phyloP scores from a whole-genome alignment of 139 green algal species.

The Closterium sp. region DNA sequence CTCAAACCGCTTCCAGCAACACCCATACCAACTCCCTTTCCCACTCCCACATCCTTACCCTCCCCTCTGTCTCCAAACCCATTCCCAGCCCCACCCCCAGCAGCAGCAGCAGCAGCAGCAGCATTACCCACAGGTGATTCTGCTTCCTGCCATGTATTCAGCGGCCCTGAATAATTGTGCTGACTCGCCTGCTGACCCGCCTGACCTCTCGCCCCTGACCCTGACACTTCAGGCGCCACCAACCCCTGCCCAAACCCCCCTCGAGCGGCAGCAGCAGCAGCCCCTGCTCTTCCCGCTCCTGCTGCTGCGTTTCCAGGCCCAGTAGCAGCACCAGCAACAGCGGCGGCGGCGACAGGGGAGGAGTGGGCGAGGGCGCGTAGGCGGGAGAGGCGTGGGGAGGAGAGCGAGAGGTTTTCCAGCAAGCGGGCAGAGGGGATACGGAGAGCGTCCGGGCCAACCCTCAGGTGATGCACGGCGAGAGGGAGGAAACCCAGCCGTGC shows the following conservation, averaged over 20 bases:
- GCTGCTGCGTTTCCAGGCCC: not conserved
- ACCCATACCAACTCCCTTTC: not conserved
- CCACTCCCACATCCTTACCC: not conserved
- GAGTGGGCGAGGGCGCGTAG: not conserved
- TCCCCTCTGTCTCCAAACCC: not conserved
- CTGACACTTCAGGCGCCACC: not conserved
- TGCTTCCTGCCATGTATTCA: not conserved
- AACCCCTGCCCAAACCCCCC: not conserved
- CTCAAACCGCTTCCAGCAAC: not conserved
- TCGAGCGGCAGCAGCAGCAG: too few species aligned
- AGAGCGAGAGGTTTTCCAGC: slow-evolving; percentile 24
- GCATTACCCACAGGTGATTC: not conserved
- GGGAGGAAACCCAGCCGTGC: slow-evolving; percentile 5
- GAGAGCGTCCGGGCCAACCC: not conserved
- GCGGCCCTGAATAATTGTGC: not conserved
- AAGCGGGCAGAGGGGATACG: slow-evolving; percentile 4
- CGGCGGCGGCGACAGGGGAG: not conserved
- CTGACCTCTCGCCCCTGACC: not conserved
- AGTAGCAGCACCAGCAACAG: not conserved
- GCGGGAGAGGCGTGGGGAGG: slow-evolving; percentile 2
- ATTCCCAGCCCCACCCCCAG: not conserved
- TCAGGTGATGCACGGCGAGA: slow-evolving; percentile 15
- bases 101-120: not conserved
- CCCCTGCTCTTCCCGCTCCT: not conserved
- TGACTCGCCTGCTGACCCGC: not conserved